phyloP scores from a whole-genome alignment of 805 yeast species.

The Candida ficus region DNA sequence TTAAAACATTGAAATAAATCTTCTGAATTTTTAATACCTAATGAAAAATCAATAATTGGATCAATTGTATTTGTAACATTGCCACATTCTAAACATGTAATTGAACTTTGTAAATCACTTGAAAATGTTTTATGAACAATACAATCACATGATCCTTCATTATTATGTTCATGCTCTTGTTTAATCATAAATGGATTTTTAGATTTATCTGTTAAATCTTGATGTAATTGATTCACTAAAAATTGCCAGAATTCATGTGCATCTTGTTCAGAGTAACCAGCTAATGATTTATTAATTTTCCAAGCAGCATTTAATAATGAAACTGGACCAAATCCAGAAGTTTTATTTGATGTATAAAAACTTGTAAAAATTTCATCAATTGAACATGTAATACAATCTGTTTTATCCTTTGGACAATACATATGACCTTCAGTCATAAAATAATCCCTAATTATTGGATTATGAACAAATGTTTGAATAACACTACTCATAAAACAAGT shows the following conservation, averaged over 20 bases:
- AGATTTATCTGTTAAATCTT: conserved; percentile 23
- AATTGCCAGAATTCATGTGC: conserved; percentile 98
- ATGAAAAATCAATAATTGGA: conserved; percentile 84
- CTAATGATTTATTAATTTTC: conserved; percentile 76
- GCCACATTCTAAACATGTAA: conserved; percentile 67
- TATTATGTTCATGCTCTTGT: not conserved
- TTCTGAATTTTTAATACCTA: conserved; percentile 54
- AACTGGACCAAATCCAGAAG: conserved; percentile 76
- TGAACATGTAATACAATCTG: conserved; percentile 75
- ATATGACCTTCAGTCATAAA: conserved; percentile 73
- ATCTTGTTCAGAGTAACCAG: conserved; percentile 97
- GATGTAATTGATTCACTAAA: conserved; percentile 76
- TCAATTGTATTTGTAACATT: conserved; percentile 60
- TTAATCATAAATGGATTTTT: conserved; percentile 11
- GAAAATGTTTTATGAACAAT: conserved; percentile 78
- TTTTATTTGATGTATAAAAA: conserved; percentile 59
- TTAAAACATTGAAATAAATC: conserved; percentile 60
- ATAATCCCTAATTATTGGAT: conserved; percentile 76
- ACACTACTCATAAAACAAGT: conserved; percentile 96
- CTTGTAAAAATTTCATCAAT: conserved; percentile 72
- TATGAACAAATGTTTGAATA: conserved; percentile 85
- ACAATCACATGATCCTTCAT: conserved; percentile 52
- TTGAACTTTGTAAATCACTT: conserved; percentile 77
- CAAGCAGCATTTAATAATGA: conserved; percentile 80
- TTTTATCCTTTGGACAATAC: conserved; percentile 40